Base-by-base conservation (phyloP, 2,329 filamentous ascomycete species). In the Pleurostoma richardsiae region DNA sequence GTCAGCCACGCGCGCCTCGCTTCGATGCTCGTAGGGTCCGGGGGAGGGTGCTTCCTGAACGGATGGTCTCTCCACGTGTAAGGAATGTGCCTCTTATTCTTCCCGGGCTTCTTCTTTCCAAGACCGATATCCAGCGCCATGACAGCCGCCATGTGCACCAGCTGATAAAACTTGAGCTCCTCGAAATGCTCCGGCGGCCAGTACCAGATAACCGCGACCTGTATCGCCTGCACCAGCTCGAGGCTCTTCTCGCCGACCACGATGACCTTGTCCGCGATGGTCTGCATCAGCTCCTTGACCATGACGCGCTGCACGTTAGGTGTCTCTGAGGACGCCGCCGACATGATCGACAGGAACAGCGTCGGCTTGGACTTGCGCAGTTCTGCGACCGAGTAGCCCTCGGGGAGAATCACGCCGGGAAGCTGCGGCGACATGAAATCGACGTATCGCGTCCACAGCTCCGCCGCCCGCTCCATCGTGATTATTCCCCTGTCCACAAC, bases 91-190 rank as follows among this genome's bases (percentile, higher is more conserved):
- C 65, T 54, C 42, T 52, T 52, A 10, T 56, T 54, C 11, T 61
- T 60, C 31, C 66, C 64, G 30, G 58, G 57, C n/a, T 61, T 65
- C 43, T 63, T 57, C 51, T 63, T 63, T 46, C 70, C 87, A 5
- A 95, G 77, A 1, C 90, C 90, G 31, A 95, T 77, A 56, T 95
- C 90, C 46, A 95, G 82, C 29, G 85, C 86, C 83, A 95, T 88
- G 55, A 89, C 79, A 42, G 85, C 85, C 3, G 87, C 86, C 59
- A 89, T 82, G 62, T 95, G 88, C 41, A 90, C 82, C 54, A 94
- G 77, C 68, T 92, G 88, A 67, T 94, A 95, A 63, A 94, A 95
- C 61, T 94, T 94, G 59, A 92, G 80, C 66, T 94, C 86, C 58
- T 95, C 88, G 49, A 88, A 88, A 56, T 87, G 79, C 54, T 92